Percentiles rank a stretch among this genome's conserved stretches.
Conservation (phyloP, 2,329 filamentous ascomycete species). For the Neurospora sp. region DNA sequence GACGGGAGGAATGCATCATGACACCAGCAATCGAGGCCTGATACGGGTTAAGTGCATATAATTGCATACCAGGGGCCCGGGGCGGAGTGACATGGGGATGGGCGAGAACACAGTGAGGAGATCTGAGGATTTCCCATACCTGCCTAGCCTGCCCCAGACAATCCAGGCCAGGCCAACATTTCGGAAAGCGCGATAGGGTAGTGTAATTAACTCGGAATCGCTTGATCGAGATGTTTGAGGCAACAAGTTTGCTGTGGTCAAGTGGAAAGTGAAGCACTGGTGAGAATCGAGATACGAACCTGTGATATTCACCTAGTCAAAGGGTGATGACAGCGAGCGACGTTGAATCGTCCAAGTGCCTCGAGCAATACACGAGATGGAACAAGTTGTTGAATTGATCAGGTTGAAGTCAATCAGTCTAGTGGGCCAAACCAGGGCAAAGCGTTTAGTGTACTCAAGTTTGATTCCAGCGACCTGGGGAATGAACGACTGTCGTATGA, state of each 20-base stretch:
- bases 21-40: conserved; percentile 9
- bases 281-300: background rate
- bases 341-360: background rate
- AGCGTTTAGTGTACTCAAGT: background rate
- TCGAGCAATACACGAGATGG: background rate
- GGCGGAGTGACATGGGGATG: background rate
- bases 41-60: conserved; percentile 17
- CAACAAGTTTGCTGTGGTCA: background rate
- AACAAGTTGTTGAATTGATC: background rate
- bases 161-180: background rate
- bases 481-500: background rate
- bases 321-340: background rate
- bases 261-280: background rate
- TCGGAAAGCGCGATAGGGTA: background rate
- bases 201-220: too few species aligned
- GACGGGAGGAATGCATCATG: conserved; percentile 14
- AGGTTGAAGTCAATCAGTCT: background rate
- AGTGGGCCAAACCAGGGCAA: background rate
- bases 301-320: background rate
- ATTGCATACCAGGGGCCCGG: conserved; percentile 17
- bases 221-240: background rate
- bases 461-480: background rate
- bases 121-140: background rate
- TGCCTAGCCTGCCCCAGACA: background rate
- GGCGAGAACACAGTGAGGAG: background rate